Evolutionary conservation across 257 asterid species (phyloP).

Genomic region (Fraxinus quadrangulata): DNA sequence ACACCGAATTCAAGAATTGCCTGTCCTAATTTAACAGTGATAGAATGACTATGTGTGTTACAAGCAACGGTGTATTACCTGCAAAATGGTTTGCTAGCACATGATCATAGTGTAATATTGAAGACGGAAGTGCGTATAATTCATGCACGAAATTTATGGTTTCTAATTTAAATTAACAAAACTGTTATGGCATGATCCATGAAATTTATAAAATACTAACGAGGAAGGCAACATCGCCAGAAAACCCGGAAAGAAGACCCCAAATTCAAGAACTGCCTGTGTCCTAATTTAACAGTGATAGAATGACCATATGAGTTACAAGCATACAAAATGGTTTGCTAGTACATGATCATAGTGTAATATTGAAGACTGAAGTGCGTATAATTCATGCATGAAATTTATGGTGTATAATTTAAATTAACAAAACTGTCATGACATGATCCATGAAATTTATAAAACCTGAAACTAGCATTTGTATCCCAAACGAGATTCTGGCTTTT

Average conservation of each 20-base stretch:
- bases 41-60: neutral
- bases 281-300: neutral
- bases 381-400: neutral
- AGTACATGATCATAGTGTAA: neutral
- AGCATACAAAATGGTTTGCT: neutral
- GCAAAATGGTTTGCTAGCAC: neutral
- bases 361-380: neutral
- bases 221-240: slow-evolving; percentile 42
- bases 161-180: neutral
- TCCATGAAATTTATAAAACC: neutral
- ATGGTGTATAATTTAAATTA: neutral
- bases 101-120: neutral
- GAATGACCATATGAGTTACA: neutral
- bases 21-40: slow-evolving; percentile 9
- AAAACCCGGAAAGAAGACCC: slow-evolving; percentile 36
- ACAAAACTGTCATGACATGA: neutral
- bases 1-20: slow-evolving; percentile 40
- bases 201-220: slow-evolving; percentile 15
- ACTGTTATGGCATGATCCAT: neutral
- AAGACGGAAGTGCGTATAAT: neutral
- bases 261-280: slow-evolving; percentile 39
- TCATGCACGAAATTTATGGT: neutral
- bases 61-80: neutral
- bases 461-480: neutral
- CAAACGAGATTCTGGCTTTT: neutral